Percentiles rank a stretch among this genome's conserved stretches.
Evolutionary conservation across 1,139 yeast species (phyloP).

Genomic region (Kurtzmaniella natalensis): DNA sequence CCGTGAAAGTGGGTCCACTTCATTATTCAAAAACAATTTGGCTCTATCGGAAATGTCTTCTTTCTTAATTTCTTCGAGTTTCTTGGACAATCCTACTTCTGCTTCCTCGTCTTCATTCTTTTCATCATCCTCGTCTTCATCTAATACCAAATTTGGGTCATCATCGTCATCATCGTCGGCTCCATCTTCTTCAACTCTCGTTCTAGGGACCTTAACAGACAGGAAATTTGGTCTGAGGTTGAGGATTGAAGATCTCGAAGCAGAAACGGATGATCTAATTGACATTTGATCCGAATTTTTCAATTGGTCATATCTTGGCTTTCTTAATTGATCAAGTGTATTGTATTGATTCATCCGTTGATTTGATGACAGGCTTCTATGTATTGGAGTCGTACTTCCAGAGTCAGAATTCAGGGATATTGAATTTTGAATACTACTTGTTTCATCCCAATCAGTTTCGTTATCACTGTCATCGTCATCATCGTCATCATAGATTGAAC

Average conservation of each 20-base stretch:
- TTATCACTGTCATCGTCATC: slow-evolving; percentile 27
- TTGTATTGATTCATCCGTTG: background rate
- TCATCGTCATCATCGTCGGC: slow-evolving; percentile 34
- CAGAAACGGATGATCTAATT: slow-evolving; percentile 28
- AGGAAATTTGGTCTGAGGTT: slow-evolving; percentile 66
- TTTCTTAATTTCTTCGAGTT: background rate
- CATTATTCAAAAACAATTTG: background rate
- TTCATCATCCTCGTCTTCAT: slow-evolving; percentile 21
- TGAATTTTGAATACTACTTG: slow-evolving; percentile 8
- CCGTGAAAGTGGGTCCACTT: slow-evolving; percentile 5
- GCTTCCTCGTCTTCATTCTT: slow-evolving; percentile 11
- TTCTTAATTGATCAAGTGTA: background rate
- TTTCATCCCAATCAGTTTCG: slow-evolving; percentile 12
- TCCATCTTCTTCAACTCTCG: slow-evolving; percentile 66
- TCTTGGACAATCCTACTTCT: background rate
- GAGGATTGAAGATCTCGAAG: slow-evolving; percentile 12
- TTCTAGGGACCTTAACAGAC: slow-evolving; percentile 73
- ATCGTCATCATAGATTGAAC: slow-evolving; percentile 19
- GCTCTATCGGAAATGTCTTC: background rate
- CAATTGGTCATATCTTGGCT: background rate
- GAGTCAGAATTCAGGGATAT: background rate
- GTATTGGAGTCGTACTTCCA: background rate
- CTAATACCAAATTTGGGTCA: slow-evolving; percentile 30
- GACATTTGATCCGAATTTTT: slow-evolving; percentile 22
- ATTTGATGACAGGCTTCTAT: background rate